A percentile compares a stretch with the other conserved stretches of the same genome.
Evolutionary conservation across 371 early-diverging fungal species (phyloP).

Genomic region (Mortierella sp.): DNA sequence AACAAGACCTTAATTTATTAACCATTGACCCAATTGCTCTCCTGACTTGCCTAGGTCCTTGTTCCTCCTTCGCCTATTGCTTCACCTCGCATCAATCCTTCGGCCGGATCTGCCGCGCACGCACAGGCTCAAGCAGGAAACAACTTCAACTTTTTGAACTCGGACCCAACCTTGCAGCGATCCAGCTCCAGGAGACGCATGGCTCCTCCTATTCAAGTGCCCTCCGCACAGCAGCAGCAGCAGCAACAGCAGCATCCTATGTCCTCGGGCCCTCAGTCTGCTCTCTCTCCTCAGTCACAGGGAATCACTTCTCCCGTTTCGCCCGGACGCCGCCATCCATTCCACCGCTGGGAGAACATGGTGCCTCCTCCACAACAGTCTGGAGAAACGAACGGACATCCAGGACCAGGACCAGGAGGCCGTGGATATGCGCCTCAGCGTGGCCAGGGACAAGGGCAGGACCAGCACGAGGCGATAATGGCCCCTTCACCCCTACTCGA

Average conservation of each 20-base stretch:
- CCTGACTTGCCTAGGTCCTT: constrained; percentile 26
- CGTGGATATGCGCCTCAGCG: constrained; percentile 9
- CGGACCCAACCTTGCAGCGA: constrained; percentile 50
- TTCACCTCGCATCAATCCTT: constrained; percentile 42
- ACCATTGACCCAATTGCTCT: neutral
- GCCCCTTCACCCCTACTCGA: constrained; percentile 41
- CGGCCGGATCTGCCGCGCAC: constrained; percentile 15
- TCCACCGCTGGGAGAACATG: constrained; percentile 43
- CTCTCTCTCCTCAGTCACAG: constrained; percentile 30
- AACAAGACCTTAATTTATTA: neutral
- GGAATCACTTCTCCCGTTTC: constrained; percentile 41
- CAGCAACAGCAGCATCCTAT: constrained; percentile 3
- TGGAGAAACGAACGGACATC: constrained; percentile 9
- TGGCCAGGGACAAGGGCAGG: constrained; percentile 54
- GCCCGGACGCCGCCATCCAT: constrained; percentile 46
- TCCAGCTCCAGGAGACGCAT: constrained; percentile 40
- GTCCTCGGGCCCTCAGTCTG: constrained; percentile 1
- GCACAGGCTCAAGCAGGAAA: constrained; percentile 6
- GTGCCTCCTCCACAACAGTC: constrained; percentile 11
- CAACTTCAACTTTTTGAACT: constrained; percentile 49
- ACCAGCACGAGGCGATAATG: constrained; percentile 42
- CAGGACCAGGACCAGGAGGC: constrained; percentile 15
- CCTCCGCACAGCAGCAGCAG: constrained; percentile 9
- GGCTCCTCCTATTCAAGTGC: constrained; percentile 41
- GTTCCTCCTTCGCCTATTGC: constrained; percentile 48